These are phyloP conservation scores for Euptelea pleiosperma DNA, from an alignment of 164 flowering plant species.

Conservation along the genomic window DNA sequence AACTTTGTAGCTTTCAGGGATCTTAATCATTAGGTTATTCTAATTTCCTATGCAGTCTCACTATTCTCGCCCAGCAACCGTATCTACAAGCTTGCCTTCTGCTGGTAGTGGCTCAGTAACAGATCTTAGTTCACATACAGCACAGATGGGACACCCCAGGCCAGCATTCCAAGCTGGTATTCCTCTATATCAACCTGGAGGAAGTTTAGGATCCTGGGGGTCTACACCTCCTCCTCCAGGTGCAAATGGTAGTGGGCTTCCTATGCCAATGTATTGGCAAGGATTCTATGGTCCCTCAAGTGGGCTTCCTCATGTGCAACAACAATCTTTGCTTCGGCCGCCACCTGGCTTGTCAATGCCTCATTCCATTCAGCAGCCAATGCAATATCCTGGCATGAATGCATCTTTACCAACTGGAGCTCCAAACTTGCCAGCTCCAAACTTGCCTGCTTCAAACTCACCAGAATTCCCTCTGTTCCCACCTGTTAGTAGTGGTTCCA, in stretches of 20 bases:
- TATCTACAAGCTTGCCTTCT: slow-evolving; percentile 60
- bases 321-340: slow-evolving; percentile 71
- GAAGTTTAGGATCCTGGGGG: slow-evolving; percentile 65
- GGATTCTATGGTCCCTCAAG: slow-evolving; percentile 71
- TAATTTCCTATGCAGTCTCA: slow-evolving; percentile 65
- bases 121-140: slow-evolving; percentile 46
- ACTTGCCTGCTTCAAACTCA: slow-evolving; percentile 19
- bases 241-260: slow-evolving; percentile 58
- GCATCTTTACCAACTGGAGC: slow-evolving; percentile 41
- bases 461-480: slow-evolving; percentile 44
- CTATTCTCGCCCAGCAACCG: slow-evolving; percentile 56
- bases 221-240: slow-evolving; percentile 59
- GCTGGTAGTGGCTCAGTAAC: slow-evolving; percentile 44
- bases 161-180: slow-evolving; percentile 66
- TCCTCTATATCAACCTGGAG: slow-evolving; percentile 83
- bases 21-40: background rate
- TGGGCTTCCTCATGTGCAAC: slow-evolving; percentile 68
- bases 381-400: slow-evolving; percentile 63
- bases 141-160: slow-evolving; percentile 55
- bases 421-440: slow-evolving; percentile 29
- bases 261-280: slow-evolving; percentile 92
- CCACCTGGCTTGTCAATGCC: slow-evolving; percentile 72
- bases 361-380: slow-evolving; percentile 64
- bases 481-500: slow-evolving; percentile 32
- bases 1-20: background rate